These are phyloP conservation scores for Salix exigua DNA, from an alignment of 345 rosid species.

Conservation along the genomic window DNA sequence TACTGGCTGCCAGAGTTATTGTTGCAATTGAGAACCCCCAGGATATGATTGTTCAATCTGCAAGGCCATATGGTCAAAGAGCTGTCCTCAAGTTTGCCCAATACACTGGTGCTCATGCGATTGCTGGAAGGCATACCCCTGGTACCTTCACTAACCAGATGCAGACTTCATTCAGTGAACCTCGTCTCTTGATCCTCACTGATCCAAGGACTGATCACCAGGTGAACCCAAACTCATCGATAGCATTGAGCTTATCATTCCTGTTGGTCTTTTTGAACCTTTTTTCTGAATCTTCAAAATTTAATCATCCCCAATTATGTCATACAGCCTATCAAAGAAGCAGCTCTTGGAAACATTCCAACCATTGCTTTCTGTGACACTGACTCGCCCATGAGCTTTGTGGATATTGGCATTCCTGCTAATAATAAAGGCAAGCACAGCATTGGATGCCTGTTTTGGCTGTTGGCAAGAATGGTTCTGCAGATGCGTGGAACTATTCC, in stretches of 20 bases:
- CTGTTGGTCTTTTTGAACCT: neutral
- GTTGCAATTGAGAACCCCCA: constrained; percentile 83
- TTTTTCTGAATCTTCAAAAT: neutral
- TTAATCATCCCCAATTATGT: neutral
- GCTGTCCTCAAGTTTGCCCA: constrained; percentile 93
- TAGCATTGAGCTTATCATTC: neutral
- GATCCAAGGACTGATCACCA: constrained; percentile 98
- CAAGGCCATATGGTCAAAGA: constrained; percentile 96
- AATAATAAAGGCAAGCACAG: constrained; percentile 97
- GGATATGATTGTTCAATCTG: constrained; percentile 93
- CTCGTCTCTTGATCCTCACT: constrained; percentile 83
- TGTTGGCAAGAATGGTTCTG: constrained; percentile 90
- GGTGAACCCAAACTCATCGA: constrained; percentile 25
- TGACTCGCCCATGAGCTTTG: constrained; percentile 88
- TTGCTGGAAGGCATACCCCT: constrained; percentile 98
- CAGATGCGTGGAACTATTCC: constrained; percentile 95
- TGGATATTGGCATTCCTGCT: constrained; percentile 93
- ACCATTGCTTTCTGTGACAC: constrained; percentile 97
- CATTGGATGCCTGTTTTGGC: constrained; percentile 94
- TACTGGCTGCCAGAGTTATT: constrained; percentile 79
- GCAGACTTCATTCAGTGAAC: constrained; percentile 88
- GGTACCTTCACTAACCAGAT: constrained; percentile 96
- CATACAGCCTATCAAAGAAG: constrained; percentile 91
- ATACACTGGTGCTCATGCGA: constrained; percentile 91
- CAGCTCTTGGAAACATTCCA: constrained; percentile 91